Evolutionary conservation across 805 yeast genomes (phyloP).

Genomic region (Myxozyma melibiosi): DNA sequence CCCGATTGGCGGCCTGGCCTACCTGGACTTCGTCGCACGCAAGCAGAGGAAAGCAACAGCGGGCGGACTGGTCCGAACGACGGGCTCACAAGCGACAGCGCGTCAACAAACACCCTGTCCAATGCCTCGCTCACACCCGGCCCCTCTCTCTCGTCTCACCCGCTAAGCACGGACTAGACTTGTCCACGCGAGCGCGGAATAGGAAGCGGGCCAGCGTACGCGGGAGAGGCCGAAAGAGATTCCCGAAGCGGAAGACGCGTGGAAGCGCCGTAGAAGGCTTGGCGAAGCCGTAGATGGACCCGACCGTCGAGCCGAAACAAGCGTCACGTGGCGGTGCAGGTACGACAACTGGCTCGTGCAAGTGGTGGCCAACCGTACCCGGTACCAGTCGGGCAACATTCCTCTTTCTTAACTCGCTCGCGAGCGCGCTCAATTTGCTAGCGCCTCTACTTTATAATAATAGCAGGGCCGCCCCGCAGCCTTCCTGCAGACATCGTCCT

Average conservation of each 20-base stretch:
- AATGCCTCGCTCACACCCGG: too few relatives aligned
- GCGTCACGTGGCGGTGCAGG: slow-evolving; percentile 13
- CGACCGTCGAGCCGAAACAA: not conserved
- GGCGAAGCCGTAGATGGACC: not conserved
- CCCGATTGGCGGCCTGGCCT: too few relatives aligned
- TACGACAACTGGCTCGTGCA: not conserved
- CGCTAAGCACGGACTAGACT: too few relatives aligned
- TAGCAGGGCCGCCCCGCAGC: slow-evolving; percentile 3
- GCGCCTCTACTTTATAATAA: too few relatives aligned
- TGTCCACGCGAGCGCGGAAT: not conserved
- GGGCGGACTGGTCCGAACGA: too few relatives aligned
- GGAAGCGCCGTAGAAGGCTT: slow-evolving; percentile 10
- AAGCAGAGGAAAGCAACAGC: too few relatives aligned
- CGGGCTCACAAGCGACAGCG: too few relatives aligned
- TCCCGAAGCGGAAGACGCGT: not conserved
- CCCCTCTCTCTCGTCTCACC: too few relatives aligned
- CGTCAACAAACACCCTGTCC: too few relatives aligned
- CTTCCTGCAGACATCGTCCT: not conserved
- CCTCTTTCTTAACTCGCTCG: too few relatives aligned
- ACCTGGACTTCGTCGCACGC: too few relatives aligned
- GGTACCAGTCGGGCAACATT: slow-evolving; percentile 10
- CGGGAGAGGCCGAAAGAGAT: too few relatives aligned
- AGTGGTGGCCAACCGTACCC: slow-evolving; percentile 1
- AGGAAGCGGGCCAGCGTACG: not conserved
- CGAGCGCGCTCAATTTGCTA: not conserved